Evolutionary conservation across 805 yeast genomes (phyloP).

Genomic region (Teunomyces cretensis): DNA sequence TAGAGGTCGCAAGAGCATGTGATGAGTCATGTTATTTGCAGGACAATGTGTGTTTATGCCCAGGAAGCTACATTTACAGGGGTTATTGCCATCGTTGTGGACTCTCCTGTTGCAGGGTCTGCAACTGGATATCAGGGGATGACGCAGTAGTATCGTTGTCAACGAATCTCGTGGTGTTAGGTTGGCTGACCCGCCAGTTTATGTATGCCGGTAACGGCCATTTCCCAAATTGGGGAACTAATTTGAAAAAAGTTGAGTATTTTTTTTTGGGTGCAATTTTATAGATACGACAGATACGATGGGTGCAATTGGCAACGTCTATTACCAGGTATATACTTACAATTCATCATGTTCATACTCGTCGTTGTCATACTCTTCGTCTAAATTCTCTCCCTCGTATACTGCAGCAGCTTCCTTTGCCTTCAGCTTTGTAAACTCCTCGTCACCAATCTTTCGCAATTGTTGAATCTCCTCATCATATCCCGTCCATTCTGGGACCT

Average conservation of each 20-base stretch:
- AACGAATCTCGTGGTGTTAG: no score
- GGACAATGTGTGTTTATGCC: not conserved
- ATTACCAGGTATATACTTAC: not conserved
- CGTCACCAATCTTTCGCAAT: slow-evolving; percentile 13
- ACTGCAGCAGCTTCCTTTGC: slow-evolving; percentile 5
- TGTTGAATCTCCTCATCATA: slow-evolving; percentile 57
- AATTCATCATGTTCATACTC: slow-evolving; percentile 9
- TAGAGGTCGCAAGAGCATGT: slow-evolving; percentile 2
- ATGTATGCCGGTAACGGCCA: not conserved
- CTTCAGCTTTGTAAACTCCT: not conserved
- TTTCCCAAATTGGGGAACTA: not conserved
- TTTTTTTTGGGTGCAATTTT: slow-evolving; percentile 1
- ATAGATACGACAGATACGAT: not conserved
- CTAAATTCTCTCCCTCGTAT: slow-evolving; percentile 4
- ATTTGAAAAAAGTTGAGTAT: not conserved
- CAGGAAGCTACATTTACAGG: no score
- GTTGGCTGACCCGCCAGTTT: no score
- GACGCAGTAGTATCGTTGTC: no score
- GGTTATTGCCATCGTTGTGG: no score
- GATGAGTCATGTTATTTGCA: not conserved
- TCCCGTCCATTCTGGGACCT: slow-evolving; percentile 72
- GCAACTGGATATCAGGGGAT: no score
- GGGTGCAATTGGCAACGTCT: not conserved
- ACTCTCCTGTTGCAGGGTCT: no score
- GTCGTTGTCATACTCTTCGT: slow-evolving; percentile 7